phyloP scores from a whole-genome alignment of 305 asterid genomes.

The Fraxinus angustifolia region DNA sequence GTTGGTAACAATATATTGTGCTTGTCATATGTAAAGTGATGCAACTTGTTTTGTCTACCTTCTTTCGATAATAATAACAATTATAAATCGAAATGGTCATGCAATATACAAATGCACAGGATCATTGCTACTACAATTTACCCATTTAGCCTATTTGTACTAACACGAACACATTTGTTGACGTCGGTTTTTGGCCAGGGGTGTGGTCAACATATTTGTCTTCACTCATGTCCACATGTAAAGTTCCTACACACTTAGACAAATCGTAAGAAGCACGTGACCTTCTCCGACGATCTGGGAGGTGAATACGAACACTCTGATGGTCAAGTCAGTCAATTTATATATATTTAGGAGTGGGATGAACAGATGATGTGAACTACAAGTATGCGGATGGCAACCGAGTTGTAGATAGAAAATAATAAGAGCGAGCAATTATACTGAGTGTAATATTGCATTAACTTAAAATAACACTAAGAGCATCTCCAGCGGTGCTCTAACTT shows the following conservation, averaged over 20 bases:
- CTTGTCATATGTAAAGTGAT: background rate
- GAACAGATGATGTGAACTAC: background rate
- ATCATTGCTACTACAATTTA: background rate
- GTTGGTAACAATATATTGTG: no score
- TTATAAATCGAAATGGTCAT: no score
- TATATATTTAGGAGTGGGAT: background rate
- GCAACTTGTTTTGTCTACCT: background rate
- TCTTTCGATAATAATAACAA: background rate
- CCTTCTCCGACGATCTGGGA: no score
- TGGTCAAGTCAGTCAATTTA: no score
- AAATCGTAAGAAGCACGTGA: no score
- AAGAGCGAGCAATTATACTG: background rate
- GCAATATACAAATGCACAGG: background rate
- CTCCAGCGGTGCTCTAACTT: background rate
- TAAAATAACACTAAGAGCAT: background rate
- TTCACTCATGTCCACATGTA: no score
- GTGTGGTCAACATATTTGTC: no score
- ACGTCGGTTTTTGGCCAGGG: background rate
- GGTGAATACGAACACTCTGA: no score
- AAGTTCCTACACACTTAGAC: no score
- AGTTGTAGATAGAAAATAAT: background rate
- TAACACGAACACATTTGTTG: background rate
- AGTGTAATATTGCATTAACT: no score
- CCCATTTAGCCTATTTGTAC: background rate
- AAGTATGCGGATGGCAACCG: background rate